Evolutionary conservation across 2,329 filamentous ascomycete genomes (phyloP).

Genomic region (Colletotrichum euphorbiae): DNA sequence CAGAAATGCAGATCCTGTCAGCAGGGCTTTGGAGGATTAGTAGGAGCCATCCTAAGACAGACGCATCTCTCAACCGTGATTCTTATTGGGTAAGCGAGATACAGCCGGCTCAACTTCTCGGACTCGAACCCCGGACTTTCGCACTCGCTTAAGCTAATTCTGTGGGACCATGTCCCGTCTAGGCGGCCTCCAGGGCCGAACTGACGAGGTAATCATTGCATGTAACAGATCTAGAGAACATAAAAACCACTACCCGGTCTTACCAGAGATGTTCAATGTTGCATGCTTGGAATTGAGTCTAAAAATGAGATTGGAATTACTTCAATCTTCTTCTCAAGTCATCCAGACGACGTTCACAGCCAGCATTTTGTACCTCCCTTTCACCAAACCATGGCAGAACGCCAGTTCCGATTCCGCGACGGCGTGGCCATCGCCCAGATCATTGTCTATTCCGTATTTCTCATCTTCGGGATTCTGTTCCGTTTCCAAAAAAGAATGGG

Average conservation of each 20-base stretch:
- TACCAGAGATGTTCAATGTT: neutral
- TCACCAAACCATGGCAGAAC: neutral
- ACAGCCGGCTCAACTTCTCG: neutral
- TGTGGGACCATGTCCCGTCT: neutral
- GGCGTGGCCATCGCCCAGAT: slow-evolving; percentile 36
- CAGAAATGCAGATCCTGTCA: neutral
- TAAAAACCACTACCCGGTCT: neutral
- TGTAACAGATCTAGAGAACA: too few species aligned
- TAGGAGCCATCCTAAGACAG: neutral
- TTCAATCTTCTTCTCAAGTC: too few species aligned
- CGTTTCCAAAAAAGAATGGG: slow-evolving; percentile 19
- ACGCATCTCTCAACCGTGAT: neutral
- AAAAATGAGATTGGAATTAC: too few species aligned
- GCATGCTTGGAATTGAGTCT: too few species aligned
- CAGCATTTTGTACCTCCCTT: neutral
- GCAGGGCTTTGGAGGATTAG: neutral
- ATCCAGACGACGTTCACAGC: neutral
- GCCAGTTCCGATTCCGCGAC: slow-evolving; percentile 28
- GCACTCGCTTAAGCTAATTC: slow-evolving; percentile 13
- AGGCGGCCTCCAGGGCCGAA: neutral
- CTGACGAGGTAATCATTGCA: too few species aligned
- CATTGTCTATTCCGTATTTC: slow-evolving; percentile 4
- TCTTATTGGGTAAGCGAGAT: neutral
- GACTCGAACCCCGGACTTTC: neutral
- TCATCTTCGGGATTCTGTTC: slow-evolving; percentile 21